Conservation (phyloP, 176 grass and related monocot genomes). For the Zea mays region DNA sequence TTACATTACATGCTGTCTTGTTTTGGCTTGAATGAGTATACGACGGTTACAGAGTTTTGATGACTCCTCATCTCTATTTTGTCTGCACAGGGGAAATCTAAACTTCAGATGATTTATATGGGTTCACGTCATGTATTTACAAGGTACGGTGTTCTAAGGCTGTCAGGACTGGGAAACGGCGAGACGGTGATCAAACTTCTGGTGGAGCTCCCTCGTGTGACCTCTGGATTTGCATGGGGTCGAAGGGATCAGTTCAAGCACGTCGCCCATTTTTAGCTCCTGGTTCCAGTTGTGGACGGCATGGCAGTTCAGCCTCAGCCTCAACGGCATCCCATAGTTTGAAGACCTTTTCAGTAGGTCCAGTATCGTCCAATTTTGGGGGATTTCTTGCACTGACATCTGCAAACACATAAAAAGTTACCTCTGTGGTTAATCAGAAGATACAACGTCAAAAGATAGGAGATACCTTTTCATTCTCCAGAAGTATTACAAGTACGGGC, state of each 20-base stretch:
- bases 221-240: conserved; percentile 43
- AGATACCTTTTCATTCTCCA: conserved; percentile 61
- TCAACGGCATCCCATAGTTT: conserved; percentile 31
- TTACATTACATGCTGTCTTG: background rate
- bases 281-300: conserved; percentile 41
- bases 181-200: conserved; percentile 42
- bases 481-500: conserved; percentile 52
- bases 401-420: conserved; percentile 29
- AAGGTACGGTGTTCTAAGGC: background rate
- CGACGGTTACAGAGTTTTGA: background rate
- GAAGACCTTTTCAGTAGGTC: conserved; percentile 51
- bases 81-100: background rate
- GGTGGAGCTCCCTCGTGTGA: conserved; percentile 45
- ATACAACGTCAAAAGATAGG: background rate
- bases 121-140: conserved; percentile 23
- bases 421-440: background rate
- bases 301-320: conserved; percentile 47
- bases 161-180: conserved; percentile 30
- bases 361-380: conserved; percentile 41
- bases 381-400: conserved; percentile 70
- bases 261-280: conserved; percentile 60
- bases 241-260: conserved; percentile 54
- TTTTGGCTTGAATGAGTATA: background rate
- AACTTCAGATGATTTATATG: conserved; percentile 22
- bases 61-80: conserved; percentile 2